phyloP scores from a whole-genome alignment of 371 early-diverging fungal species.

The Rhizomucor pusillus region DNA sequence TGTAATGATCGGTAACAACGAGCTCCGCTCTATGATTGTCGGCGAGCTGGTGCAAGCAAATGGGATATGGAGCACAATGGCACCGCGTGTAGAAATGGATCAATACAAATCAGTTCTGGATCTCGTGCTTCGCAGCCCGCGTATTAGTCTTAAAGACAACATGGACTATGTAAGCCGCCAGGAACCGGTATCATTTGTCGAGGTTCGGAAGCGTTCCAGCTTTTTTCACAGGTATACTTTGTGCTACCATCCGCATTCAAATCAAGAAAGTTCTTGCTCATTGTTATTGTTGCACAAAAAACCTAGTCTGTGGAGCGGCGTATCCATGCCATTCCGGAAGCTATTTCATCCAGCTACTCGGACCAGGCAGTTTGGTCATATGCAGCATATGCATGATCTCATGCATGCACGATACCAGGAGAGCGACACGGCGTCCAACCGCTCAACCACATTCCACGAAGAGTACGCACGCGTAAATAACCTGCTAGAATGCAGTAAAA shows the following conservation, averaged over 20 bases:
- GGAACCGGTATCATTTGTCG: not conserved
- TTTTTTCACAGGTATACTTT: not conserved
- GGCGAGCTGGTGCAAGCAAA: conserved; percentile 57
- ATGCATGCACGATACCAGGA: conserved; percentile 37
- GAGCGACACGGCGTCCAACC: conserved; percentile 4
- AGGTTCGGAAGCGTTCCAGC: too few relatives aligned
- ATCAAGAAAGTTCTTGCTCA: not conserved
- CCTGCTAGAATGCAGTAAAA: conserved; percentile 60
- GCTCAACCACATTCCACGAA: conserved; percentile 36
- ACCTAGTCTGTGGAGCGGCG: not conserved
- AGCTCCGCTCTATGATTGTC: conserved; percentile 65
- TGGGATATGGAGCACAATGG: conserved; percentile 60
- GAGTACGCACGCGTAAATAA: conserved; percentile 78
- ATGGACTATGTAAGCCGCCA: conserved; percentile 59
- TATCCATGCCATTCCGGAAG: conserved; percentile 5
- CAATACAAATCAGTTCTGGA: conserved; percentile 58
- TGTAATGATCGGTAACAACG: conserved; percentile 74
- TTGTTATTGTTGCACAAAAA: not conserved
- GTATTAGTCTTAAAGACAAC: conserved; percentile 62
- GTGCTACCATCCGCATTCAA: not conserved
- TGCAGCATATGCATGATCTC: conserved; percentile 51
- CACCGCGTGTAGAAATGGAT: conserved; percentile 59
- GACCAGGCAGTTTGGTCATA: conserved; percentile 30
- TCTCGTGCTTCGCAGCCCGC: conserved; percentile 50
- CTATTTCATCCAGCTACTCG: conserved; percentile 19